Base-by-base conservation (phyloP, 768 basidiomycete genomes). In the Leccinellum luteum region DNA sequence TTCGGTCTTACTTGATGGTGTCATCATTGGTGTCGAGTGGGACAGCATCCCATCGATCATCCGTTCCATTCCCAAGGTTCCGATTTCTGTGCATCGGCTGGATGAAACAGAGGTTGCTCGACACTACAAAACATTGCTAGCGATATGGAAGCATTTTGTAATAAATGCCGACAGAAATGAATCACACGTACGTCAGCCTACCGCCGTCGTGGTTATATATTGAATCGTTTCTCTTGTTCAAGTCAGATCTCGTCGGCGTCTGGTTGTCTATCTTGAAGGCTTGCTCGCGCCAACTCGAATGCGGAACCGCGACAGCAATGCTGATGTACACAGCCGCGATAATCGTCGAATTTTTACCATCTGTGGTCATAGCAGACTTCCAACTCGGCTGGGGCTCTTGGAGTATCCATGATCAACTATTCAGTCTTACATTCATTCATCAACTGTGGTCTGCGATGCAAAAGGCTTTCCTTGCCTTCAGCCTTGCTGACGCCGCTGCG, bases 261-360 rank as follows among this genome's bases (percentile, higher is more conserved):
- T 88, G 86, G 86, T 76, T 81, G 59, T 77, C 80, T 0, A 74
- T 88, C 17, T 69, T 89, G n/a, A 76, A 84, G 25, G 78, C 71
- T 17, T 79, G 77, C 44, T 72, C 79, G 10, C 76, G 79, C 51
- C 64, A 80, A 12, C 75, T 76, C 1, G 75, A 79, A 55, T 74
- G 67, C 21, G 66, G 66, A 31, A 69, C 76, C 3, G 58, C 73
- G 17, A 55, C 76, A 0, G 63, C 72, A 4, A 71, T 78, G 51
- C 70, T 77, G 15, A 66, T 60, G 15, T 69, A 64, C 47, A 61
- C 79, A 2, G 73, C 76, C 0, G 59, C 67, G 3, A 66, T 77
- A 21, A 57, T 85, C 7, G 60, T 61, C 12, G 66, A 67, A 3
- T 77, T 84, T 60, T 61, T 80, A 31, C 66, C 67, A 4, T 12